These are phyloP conservation scores for Hypericum perforatum DNA, from an alignment of 345 rosid species.

Conservation along the genomic window DNA sequence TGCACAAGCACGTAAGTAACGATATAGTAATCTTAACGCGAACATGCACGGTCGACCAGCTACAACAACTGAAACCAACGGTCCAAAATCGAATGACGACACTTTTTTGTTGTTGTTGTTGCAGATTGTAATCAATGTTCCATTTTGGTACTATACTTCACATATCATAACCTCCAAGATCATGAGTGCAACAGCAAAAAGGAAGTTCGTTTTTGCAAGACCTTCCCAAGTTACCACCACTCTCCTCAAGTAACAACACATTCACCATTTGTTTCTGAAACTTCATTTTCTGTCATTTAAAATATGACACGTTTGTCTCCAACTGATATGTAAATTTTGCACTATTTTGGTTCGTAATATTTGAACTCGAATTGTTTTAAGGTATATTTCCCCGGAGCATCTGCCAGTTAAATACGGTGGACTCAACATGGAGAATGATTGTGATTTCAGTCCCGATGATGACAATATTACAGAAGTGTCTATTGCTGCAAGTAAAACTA, in stretches of 20 bases:
- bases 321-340: neutral
- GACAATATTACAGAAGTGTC: conserved; percentile 30
- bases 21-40: too few relatives aligned
- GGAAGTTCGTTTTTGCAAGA: conserved; percentile 35
- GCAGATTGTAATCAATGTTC: conserved; percentile 48
- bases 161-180: conserved; percentile 27
- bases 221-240: conserved; percentile 37
- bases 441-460: conserved; percentile 23
- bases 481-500: conserved; percentile 17
- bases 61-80: too few relatives aligned
- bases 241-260: conserved; percentile 45
- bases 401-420: conserved; percentile 55
- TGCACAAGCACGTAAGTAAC: conserved; percentile 31
- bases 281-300: neutral
- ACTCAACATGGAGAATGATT: conserved; percentile 33
- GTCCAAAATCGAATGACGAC: too few relatives aligned
- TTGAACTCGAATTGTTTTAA: conserved; percentile 1
- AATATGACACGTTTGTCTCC: too few relatives aligned
- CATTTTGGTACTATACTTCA: conserved; percentile 46
- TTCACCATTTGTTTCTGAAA: neutral
- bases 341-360: neutral
- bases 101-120: neutral
- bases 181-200: conserved; percentile 13
- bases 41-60: too few relatives aligned
- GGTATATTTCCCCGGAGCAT: conserved; percentile 40